Base-by-base conservation (phyloP, 1,284 basidiomycete genomes). In the Tremellales sp. region DNA sequence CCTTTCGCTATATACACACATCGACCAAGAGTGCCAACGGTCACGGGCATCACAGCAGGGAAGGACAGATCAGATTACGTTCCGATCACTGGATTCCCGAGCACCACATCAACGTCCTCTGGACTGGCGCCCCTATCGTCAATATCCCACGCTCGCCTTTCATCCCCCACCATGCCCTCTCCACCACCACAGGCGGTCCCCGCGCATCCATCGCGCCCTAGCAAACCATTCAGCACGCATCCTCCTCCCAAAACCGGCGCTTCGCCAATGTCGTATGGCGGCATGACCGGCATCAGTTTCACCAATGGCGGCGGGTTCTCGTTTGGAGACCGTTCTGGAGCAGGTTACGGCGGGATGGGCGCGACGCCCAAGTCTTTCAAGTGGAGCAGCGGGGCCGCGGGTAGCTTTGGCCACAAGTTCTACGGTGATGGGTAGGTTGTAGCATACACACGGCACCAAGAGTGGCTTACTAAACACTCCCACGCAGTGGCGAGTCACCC, bases 211-310 rank as follows among this genome's bases (percentile, higher is more conserved):
- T 39, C 51, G 19, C 48, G 53, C 25, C 36, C 45, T 3, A 44
- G 47, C 13, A 52, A 50, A 18, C 50, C 48, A 10, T 46, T 52
- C 19, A 50, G 53, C 13, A 33, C 45, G 7, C 21, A 18, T 50
- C 56, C n/a, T 28, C 50, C 22, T 6, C 8, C 24, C 12, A 42
- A 58, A 18, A 54, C 53, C 32, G 65, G 51, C 33, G 60, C 56
- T 22, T 66, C 65, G 18, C 68, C 68, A 12, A 62, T 67, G 56
- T 66, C 64, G 21, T 70, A 68, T 50, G 63, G 64, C 22, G 61
- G 54, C n/a, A 70, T 70, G 68, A 61, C 62, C 0, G 68, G 68
- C 1, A 60, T 70, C 35, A 67, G 63, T 57, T 70, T 68, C 43
- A 57, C 55, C 16, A 65, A 65, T 46, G 63, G 61, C 14, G 65